Percentiles rank a stretch among this genome's conserved stretches.
Conservation (phyloP, 108 stramenopile species). For the Aurantiochytrium sp. region DNA sequence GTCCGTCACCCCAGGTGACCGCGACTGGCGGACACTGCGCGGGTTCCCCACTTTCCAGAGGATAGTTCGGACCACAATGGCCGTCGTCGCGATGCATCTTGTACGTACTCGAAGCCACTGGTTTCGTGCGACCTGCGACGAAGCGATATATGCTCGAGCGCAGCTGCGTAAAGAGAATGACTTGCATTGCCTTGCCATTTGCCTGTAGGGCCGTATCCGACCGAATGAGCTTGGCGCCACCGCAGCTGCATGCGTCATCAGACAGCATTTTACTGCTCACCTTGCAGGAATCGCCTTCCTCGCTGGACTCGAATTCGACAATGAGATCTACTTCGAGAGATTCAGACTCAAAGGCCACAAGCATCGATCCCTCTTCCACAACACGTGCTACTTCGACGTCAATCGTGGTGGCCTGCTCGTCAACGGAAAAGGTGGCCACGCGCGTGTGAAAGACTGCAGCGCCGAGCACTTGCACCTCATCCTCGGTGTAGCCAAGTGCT, state of each 20-base stretch:
- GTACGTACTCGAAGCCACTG: not conserved
- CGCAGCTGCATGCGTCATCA: not conserved
- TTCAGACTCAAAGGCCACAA: not conserved
- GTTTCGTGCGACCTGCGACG: not conserved
- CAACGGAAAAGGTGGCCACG: not conserved
- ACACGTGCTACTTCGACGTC: not conserved
- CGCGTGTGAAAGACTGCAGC: not conserved
- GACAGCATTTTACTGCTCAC: slow-evolving; percentile 5
- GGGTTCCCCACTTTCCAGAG: not conserved
- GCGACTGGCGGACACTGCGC: slow-evolving; percentile 9
- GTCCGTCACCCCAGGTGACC: not conserved
- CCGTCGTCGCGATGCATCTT: slow-evolving; percentile 13
- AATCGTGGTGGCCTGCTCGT: not conserved
- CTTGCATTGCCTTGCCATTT: not conserved
- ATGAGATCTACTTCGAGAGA: not conserved
- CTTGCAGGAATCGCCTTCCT: not conserved
- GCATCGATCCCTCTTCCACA: not conserved
- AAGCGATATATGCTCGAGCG: not conserved
- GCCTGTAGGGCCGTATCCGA: not conserved
- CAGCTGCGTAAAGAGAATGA: not conserved
- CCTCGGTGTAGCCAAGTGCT: not conserved
- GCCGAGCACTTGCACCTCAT: not conserved
- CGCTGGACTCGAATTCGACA: not conserved
- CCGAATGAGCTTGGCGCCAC: not conserved
- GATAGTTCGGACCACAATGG: not conserved